Base-by-base conservation (phyloP, 2,329 filamentous ascomycete genomes). In the Akanthomyces uredinophilus region DNA sequence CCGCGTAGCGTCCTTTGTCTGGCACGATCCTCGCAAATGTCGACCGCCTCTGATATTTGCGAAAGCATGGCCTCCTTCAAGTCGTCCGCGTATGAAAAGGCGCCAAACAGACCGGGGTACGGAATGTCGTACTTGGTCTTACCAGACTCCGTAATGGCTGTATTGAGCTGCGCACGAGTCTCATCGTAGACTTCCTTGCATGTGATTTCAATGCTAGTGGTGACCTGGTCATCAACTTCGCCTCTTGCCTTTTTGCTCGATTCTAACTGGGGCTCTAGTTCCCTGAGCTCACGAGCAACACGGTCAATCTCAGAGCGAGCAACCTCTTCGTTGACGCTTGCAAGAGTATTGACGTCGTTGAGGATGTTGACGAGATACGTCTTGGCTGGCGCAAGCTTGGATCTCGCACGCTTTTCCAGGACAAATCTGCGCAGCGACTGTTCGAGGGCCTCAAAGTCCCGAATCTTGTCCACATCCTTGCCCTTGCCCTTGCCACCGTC, bases 331-430 rank as follows among this genome's bases (percentile, higher is more conserved):
- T 99, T 99, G 68, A 96, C 91, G 0, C 82, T 86, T 5, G 94
- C 94, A 47, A 99, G 81, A 4, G 86, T 88, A 70, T 92, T 81
- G 63, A 99, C 82, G 70, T 99, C 95, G 68, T 91, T 89, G 39
- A 99, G 82, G 29, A 98, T 89, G 73, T 99, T 99, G 69, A 96
- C 80, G 1, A 99, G 85, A 71, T 99, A 99, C 2, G 94, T 98
- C 76, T 92, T 93, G 7, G 95, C 95, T 5, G 95, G 95, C 1
- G 95, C 94, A 64, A 99, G 83, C 78, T 99, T 99, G 10, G 95
- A 98, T 35, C 92, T 87, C 53, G 95, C 92, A 61, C 95, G 87
- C 80, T 98, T 98, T 73, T 99, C 95, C 29, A 99, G 82, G 8
- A 99, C 95, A 68, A 99, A 99, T 50, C 93, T 87, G 63, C 95